Conservation (phyloP, 2,329 filamentous ascomycete species). For the Aspergillus costaricaensis region DNA sequence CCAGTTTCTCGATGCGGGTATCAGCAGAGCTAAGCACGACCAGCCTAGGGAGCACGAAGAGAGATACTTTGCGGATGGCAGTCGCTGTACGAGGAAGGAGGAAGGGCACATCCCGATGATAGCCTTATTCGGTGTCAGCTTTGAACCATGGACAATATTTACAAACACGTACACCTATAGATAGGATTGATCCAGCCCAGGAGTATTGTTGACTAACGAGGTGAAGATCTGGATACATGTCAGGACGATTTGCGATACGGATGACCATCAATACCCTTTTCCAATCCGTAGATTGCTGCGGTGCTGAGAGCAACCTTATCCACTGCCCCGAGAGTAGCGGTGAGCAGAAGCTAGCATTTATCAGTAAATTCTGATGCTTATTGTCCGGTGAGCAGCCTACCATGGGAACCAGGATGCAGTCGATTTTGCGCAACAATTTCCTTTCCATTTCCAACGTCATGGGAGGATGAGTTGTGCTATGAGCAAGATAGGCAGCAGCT, state of each 20-base stretch:
- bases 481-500: conserved; percentile 29
- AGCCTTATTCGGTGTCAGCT: conserved; percentile 29
- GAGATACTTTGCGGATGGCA: conserved; percentile 55
- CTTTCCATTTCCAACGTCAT: conserved; percentile 28
- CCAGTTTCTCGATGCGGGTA: conserved; percentile 49
- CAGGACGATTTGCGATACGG: background rate
- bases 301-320: conserved; percentile 34
- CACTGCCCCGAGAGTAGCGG: conserved; percentile 31
- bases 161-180: conserved; percentile 22
- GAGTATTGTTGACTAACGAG: conserved; percentile 54
- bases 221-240: conserved; percentile 43
- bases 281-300: conserved; percentile 57
- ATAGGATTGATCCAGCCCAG: conserved; percentile 45
- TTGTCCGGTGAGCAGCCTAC: conserved; percentile 40
- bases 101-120: conserved; percentile 50
- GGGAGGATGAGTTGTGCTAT: conserved; percentile 21
- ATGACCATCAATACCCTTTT: background rate
- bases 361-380: too few relatives aligned
- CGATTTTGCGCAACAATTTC: conserved; percentile 54
- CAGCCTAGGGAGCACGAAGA: conserved; percentile 56
- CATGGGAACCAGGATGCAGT: conserved; percentile 57
- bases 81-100: conserved; percentile 46
- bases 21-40: conserved; percentile 51
- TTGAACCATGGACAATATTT: too few relatives aligned
- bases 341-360: conserved; percentile 25